These are phyloP conservation scores for Amanita pallidorosea DNA, from an alignment of 768 basidiomycete species.

Conservation along the genomic window DNA sequence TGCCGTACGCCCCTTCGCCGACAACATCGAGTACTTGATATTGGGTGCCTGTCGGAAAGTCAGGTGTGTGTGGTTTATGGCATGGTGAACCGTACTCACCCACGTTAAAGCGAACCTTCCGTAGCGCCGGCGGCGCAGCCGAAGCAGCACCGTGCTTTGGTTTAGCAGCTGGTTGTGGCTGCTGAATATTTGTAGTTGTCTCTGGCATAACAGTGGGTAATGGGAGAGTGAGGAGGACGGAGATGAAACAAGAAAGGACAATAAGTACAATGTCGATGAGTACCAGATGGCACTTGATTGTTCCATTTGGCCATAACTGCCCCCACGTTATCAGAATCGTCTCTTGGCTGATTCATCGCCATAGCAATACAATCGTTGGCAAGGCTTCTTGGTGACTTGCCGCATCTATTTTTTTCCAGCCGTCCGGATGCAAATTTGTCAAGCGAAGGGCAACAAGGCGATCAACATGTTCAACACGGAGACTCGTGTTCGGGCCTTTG, in stretches of 20 bases:
- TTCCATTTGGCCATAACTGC: neutral
- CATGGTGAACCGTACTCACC: conserved; percentile 27
- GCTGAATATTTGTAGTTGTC: conserved; percentile 12
- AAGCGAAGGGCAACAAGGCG: too few species aligned
- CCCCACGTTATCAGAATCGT: neutral
- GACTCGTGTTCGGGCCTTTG: too few species aligned
- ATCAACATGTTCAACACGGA: too few species aligned
- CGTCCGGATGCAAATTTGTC: too few species aligned
- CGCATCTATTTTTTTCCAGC: neutral
- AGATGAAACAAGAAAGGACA: conserved; percentile 11
- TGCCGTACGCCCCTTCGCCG: conserved; percentile 88
- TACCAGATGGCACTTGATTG: neutral
- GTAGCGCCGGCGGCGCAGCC: conserved; percentile 42
- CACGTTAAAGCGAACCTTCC: conserved; percentile 86
- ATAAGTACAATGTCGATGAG: conserved; percentile 10
- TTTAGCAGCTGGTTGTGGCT: conserved; percentile 20
- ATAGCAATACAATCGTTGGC: neutral
- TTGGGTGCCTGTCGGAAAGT: conserved; percentile 41
- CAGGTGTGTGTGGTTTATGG: neutral
- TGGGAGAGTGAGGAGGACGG: conserved; percentile 9
- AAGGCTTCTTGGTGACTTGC: neutral
- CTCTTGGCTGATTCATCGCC: neutral
- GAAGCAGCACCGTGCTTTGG: conserved; percentile 30
- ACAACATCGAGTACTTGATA: conserved; percentile 84
- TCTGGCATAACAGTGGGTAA: conserved; percentile 18